phyloP scores from a whole-genome alignment of 2,329 filamentous ascomycete genomes.

The Fusarium pininemorale region DNA sequence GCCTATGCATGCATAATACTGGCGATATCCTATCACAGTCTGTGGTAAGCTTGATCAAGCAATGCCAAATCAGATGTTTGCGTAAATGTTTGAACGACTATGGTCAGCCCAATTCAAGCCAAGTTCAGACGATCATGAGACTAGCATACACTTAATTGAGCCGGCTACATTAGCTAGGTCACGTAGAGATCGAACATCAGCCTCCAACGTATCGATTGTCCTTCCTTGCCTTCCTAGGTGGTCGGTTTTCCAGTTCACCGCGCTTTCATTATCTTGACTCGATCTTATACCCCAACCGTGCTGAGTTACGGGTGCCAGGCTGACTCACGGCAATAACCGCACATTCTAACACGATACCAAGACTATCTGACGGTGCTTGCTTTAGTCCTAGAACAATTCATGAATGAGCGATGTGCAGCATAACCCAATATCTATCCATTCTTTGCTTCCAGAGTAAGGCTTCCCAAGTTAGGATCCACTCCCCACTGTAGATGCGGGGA shows the following conservation, averaged over 20 bases:
- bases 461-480: conserved; percentile 17
- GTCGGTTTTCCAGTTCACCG: background rate
- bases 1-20: background rate
- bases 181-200: background rate
- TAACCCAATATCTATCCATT: background rate
- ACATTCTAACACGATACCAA: background rate
- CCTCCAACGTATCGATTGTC: background rate
- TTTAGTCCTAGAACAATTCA: background rate
- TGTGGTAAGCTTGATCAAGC: background rate
- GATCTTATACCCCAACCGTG: background rate
- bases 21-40: background rate
- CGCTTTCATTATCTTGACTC: background rate
- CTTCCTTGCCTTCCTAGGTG: background rate
- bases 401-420: background rate
- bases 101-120: background rate
- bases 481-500: conserved; percentile 34
- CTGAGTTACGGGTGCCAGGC: background rate
- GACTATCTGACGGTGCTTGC: background rate
- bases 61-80: background rate
- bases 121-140: background rate
- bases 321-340: background rate
- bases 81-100: background rate
- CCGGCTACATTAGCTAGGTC: no score
- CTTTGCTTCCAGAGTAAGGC: background rate
- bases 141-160: background rate